phyloP scores from a whole-genome alignment of 345 rosid species.

The Eucalyptus globulus region DNA sequence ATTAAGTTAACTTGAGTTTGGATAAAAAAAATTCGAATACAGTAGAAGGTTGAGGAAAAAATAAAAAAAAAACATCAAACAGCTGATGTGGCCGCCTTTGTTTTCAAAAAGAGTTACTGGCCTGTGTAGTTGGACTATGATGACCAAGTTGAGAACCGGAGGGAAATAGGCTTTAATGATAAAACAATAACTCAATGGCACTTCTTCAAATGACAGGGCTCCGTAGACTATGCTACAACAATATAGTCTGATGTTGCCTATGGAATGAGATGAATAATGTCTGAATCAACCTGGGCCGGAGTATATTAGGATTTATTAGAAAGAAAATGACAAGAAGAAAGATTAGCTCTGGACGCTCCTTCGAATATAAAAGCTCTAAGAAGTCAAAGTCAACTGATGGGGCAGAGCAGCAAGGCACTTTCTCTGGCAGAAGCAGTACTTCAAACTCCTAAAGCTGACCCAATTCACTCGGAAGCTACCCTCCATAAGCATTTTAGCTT shows the following conservation, averaged over 20 bases:
- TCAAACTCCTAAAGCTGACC: constrained; percentile 35
- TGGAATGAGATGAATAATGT: neutral
- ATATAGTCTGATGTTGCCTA: neutral
- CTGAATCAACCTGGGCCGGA: neutral
- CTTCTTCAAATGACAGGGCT: no score
- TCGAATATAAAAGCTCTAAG: constrained; percentile 31
- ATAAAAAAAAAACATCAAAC: no score
- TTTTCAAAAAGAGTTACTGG: neutral
- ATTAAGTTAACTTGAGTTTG: no score
- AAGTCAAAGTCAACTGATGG: constrained; percentile 46
- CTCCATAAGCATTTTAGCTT: neutral
- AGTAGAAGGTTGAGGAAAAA: neutral
- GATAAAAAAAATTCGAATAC: no score
- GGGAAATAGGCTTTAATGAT: neutral
- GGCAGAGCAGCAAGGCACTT: constrained; percentile 45
- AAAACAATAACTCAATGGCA: no score
- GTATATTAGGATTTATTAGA: neutral
- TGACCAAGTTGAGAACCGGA: neutral
- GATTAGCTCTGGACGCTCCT: neutral
- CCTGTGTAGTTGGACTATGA: neutral
- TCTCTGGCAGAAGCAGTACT: constrained; percentile 43
- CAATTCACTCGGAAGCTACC: constrained; percentile 23
- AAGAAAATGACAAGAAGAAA: neutral
- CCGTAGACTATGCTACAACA: no score
- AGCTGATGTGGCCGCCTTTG: neutral